These are phyloP conservation scores for Rugonectria rugulosa DNA, from an alignment of 2,329 filamentous ascomycete species.

Conservation along the genomic window DNA sequence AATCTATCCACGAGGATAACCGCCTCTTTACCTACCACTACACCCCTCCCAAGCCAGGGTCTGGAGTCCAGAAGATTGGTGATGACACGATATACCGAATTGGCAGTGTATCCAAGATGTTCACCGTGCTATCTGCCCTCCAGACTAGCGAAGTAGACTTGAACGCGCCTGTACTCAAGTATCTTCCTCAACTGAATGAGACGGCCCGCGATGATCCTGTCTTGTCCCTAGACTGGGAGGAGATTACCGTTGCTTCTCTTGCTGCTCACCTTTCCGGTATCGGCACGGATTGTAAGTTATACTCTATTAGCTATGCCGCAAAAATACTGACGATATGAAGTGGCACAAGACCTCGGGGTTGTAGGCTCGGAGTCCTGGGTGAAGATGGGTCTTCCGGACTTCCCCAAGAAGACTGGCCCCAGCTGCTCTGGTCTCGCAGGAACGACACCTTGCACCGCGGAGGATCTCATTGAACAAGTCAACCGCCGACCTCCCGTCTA, in stretches of 20 bases:
- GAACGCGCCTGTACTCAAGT: constrained; percentile 54
- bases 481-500: constrained; percentile 48
- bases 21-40: constrained; percentile 50
- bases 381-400: constrained; percentile 42
- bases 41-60: constrained; percentile 44
- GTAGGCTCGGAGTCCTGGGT: constrained; percentile 38
- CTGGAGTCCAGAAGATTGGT: constrained; percentile 37
- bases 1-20: constrained; percentile 50
- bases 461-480: constrained; percentile 40
- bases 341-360: constrained; percentile 44
- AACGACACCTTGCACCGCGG: constrained; percentile 40
- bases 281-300: constrained; percentile 44
- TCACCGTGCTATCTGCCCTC: constrained; percentile 43
- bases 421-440: constrained; percentile 46
- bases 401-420: constrained; percentile 39
- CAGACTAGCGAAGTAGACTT: constrained; percentile 41
- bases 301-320: too few relatives aligned
- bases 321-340: constrained; percentile 29
- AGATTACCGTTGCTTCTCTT: constrained; percentile 54
- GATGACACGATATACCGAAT: constrained; percentile 46
- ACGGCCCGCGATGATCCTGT: constrained; percentile 39
- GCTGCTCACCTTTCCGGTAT: constrained; percentile 56
- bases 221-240: constrained; percentile 52
- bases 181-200: constrained; percentile 49
- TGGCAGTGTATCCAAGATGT: constrained; percentile 46